phyloP scores from a whole-genome alignment of 2,329 filamentous ascomycete species.

The Clathrospora elynae region DNA sequence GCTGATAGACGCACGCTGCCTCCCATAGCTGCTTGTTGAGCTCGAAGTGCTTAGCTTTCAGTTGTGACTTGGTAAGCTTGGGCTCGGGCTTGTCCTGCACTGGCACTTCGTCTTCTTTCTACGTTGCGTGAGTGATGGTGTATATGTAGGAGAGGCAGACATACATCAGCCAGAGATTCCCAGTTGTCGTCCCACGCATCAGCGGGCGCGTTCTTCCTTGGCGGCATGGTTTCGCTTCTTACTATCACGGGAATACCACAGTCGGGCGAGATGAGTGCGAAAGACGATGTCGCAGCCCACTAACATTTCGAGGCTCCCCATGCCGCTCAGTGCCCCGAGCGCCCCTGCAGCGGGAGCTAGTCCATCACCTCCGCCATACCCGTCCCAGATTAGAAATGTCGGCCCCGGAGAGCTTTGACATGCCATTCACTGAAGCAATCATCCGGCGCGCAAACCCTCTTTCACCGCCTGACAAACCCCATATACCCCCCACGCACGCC shows the following conservation, averaged over 20 bases:
- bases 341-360: conserved; percentile 22
- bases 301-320: conserved; percentile 16
- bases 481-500: background rate
- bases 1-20: conserved; percentile 68
- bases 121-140: conserved; percentile 23
- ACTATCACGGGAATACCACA: background rate
- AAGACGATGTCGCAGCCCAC: conserved; percentile 10
- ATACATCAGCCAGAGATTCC: conserved; percentile 77
- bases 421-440: conserved; percentile 14
- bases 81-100: conserved; percentile 44
- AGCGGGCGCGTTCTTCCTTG: conserved; percentile 53
- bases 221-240: conserved; percentile 46
- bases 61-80: conserved; percentile 74
- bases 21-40: conserved; percentile 87
- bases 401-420: background rate
- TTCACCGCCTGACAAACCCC: conserved; percentile 3
- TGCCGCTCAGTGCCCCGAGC: too few relatives aligned
- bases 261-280: conserved; percentile 1
- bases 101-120: conserved; percentile 49
- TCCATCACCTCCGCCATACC: conserved; percentile 2
- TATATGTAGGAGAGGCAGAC: conserved; percentile 14
- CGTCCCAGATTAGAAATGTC: conserved; percentile 15
- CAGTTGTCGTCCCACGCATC: conserved; percentile 90
- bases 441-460: conserved; percentile 7
- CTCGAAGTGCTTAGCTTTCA: conserved; percentile 78